These are phyloP conservation scores for Pyricularia grisea DNA, from an alignment of 2,329 filamentous ascomycete genomes.

Conservation along the genomic window DNA sequence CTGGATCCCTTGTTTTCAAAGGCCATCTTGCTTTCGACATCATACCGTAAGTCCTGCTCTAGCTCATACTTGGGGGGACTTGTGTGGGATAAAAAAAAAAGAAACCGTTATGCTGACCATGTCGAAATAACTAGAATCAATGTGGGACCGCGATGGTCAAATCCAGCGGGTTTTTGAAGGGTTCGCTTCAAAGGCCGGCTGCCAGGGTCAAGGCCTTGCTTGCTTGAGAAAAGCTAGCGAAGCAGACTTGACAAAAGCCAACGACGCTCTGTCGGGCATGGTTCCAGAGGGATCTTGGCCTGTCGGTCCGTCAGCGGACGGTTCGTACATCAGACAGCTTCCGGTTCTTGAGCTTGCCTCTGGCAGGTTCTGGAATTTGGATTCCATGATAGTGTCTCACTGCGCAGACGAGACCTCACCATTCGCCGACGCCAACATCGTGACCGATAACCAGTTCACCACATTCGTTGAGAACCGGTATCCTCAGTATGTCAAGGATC, in stretches of 20 bases:
- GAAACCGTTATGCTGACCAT: background rate
- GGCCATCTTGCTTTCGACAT: constrained; percentile 24
- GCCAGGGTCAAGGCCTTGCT: constrained; percentile 15
- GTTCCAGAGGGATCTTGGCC: constrained; percentile 19
- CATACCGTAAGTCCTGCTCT: constrained; percentile 13
- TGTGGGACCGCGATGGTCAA: constrained; percentile 21
- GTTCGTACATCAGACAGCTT: constrained; percentile 20
- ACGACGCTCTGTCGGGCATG: constrained; percentile 15
- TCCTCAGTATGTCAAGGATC: constrained; percentile 19
- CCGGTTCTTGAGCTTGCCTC: constrained; percentile 19
- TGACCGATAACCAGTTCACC: constrained; percentile 22
- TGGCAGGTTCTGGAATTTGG: constrained; percentile 18
- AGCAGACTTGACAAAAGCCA: constrained; percentile 16
- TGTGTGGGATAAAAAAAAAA: background rate
- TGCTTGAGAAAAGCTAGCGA: constrained; percentile 18
- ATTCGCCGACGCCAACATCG: constrained; percentile 17
- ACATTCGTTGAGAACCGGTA: constrained; percentile 20
- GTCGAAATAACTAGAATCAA: constrained; percentile 12
- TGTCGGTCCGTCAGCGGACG: constrained; percentile 22
- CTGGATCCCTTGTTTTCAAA: constrained; percentile 30
- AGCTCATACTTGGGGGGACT: background rate
- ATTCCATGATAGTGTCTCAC: constrained; percentile 20
- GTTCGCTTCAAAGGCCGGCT: constrained; percentile 22
- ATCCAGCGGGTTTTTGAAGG: constrained; percentile 20
- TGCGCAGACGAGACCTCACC: constrained; percentile 18